Evolutionary conservation across 1,139 yeast species (phyloP).

Genomic region (Martiniozyma asiatica): DNA sequence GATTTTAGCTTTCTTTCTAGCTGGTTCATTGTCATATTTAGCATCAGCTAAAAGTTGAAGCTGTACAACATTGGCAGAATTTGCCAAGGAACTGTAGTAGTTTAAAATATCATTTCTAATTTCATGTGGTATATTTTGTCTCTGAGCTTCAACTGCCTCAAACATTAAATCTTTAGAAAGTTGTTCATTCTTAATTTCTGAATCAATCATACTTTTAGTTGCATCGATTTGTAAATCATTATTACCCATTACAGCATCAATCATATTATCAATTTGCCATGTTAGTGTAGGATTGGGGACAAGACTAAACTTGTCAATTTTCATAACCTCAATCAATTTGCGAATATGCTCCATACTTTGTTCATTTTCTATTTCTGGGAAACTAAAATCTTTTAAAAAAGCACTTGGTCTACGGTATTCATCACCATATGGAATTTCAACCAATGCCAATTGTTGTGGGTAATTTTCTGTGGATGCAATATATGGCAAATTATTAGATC

Average conservation of each 20-base stretch:
- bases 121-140: background rate
- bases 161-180: too few species aligned
- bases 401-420: constrained; percentile 46
- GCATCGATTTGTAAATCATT: background rate
- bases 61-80: too few species aligned
- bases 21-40: constrained; percentile 8
- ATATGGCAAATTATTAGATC: constrained; percentile 6
- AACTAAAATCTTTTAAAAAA: constrained; percentile 11
- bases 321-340: constrained; percentile 10
- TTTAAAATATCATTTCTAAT: background rate
- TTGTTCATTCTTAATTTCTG: too few species aligned
- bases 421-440: constrained; percentile 52
- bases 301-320: constrained; percentile 12
- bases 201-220: constrained; percentile 1
- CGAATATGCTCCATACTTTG: constrained; percentile 17
- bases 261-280: constrained; percentile 52
- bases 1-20: constrained; percentile 6
- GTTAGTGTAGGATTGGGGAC: constrained; percentile 50
- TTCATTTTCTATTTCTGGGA: constrained; percentile 10
- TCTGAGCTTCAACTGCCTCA: too few species aligned
- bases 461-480: too few species aligned
- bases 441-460: constrained; percentile 56
- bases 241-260: background rate
- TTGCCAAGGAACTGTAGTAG: constrained; percentile 1
- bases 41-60: too few species aligned